Conservation (phyloP, 2,329 filamentous ascomycete genomes). For the Microascus cirrosus region DNA sequence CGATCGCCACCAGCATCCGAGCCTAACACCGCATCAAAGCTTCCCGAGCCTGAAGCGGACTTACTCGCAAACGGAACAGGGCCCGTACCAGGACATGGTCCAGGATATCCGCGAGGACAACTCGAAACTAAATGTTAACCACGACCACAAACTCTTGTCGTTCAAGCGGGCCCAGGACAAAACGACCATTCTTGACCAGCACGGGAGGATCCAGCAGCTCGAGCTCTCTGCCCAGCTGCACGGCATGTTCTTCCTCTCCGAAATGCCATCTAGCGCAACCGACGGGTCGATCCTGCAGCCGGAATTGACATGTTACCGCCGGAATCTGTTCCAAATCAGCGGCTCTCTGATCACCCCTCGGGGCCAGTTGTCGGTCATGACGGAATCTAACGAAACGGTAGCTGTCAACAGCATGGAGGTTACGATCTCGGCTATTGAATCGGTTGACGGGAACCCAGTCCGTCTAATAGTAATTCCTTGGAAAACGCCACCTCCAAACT, state of each 20-base stretch:
- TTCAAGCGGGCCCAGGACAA: constrained; percentile 48
- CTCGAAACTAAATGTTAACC: constrained; percentile 44
- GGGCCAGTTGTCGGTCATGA: constrained; percentile 67
- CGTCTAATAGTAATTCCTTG: constrained; percentile 95
- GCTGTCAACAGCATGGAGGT: constrained; percentile 77
- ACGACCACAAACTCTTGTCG: constrained; percentile 49
- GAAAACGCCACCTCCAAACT: constrained; percentile 85
- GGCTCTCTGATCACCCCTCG: constrained; percentile 75
- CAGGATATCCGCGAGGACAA: constrained; percentile 49
- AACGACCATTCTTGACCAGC: constrained; percentile 47
- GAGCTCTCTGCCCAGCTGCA: constrained; percentile 64
- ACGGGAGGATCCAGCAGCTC: constrained; percentile 49
- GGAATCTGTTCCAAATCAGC: constrained; percentile 93
- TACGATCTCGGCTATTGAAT: constrained; percentile 84
- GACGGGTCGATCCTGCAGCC: constrained; percentile 53
- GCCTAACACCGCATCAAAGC: constrained; percentile 36
- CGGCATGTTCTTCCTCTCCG: constrained; percentile 82
- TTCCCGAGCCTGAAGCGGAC: constrained; percentile 46
- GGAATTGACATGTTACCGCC: constrained; percentile 89
- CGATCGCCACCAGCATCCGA: constrained; percentile 38
- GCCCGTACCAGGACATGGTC: constrained; percentile 48
- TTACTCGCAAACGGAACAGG: constrained; percentile 43
- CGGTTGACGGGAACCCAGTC: constrained; percentile 82
- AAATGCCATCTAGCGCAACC: constrained; percentile 55
- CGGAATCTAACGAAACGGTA: constrained; percentile 73